A percentile compares a stretch with the other conserved stretches of the same genome.
phyloP scores from a whole-genome alignment of 768 basidiomycete genomes.

The Suillus cothurnatus region DNA sequence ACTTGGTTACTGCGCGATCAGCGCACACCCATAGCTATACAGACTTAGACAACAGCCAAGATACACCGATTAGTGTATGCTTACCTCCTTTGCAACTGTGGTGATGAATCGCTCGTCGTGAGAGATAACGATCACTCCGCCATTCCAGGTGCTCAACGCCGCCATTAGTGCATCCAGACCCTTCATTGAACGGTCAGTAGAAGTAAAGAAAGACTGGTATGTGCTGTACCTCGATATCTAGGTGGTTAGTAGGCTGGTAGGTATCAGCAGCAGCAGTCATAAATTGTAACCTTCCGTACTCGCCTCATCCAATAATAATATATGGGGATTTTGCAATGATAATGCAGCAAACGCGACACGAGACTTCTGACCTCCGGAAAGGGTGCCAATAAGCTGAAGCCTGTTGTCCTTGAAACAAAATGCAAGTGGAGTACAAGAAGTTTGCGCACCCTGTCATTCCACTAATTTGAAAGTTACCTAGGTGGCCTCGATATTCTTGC shows the following conservation, averaged over 20 bases:
- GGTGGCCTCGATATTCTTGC: constrained; percentile 93
- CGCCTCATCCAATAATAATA: constrained; percentile 93
- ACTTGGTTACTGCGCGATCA: constrained; percentile 78
- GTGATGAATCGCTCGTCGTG: constrained; percentile 98
- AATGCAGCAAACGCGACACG: constrained; percentile 91
- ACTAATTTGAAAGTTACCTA: constrained; percentile 97
- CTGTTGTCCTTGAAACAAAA: constrained; percentile 33
- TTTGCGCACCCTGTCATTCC: constrained; percentile 82
- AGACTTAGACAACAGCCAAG: constrained; percentile 14
- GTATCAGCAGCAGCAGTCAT: constrained; percentile 12
- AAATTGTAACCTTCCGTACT: constrained; percentile 21
- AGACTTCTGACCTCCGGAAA: constrained; percentile 95
- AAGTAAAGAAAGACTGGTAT: constrained; percentile 8
- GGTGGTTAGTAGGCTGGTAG: constrained; percentile 84
- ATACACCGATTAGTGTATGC: not conserved
- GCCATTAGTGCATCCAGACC: constrained; percentile 95
- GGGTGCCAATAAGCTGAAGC: constrained; percentile 86
- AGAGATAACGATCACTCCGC: constrained; percentile 90
- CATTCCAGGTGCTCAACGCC: constrained; percentile 80
- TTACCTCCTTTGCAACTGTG: constrained; percentile 80
- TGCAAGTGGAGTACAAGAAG: not conserved
- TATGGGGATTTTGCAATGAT: constrained; percentile 87
- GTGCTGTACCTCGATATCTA: constrained; percentile 80
- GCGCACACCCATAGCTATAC: constrained; percentile 90
- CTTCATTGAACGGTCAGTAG: constrained; percentile 36